Base-by-base conservation (phyloP, 768 basidiomycete species). In the Fistulinella prunicolor region DNA sequence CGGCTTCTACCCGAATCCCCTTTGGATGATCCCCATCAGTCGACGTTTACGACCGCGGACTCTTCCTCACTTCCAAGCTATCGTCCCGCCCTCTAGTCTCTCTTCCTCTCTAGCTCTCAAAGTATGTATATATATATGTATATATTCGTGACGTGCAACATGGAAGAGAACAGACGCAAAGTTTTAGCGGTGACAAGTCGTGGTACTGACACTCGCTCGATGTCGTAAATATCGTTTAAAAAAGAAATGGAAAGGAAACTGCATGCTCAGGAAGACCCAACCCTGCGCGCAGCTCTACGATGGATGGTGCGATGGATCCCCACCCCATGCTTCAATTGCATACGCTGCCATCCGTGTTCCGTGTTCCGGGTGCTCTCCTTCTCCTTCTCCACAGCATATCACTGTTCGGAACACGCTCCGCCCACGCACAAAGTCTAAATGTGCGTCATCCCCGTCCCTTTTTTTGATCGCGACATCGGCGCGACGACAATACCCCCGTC, bases 391-490 rank as follows among this genome's bases (percentile, higher is more conserved):
- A 32, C 30, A 32, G 30, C 30, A 32, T 32, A 32, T 32, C 30
- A 32, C 7, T 14, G 9, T 32, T 14, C 30, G 30, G 30, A 32
- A 32, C 30, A 32, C 30, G 13, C 30, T 6, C 28, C 38, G 36
- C 46, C 32, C 32, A n/a, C 14, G 28, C 6, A 19, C 34, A 60
- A 59, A 58, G 53, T 51, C 47, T 55, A 49, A 59, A 49, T 49
- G 53, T 52, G 54, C 57, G 50, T 59, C 57, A 50, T 46, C 19
- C 22, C 28, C 6, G 6, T 6, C 26, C 26, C 26, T 28, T 28
- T 34, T 34, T 34, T 59, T 44, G 49, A 48, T 51, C 49, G 39
- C 49, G 23, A 19, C 17, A 36, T 9, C 13, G 30, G 30, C 13
- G 26, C 26, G 10, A 32, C 30, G 30, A n/a, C n/a, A n/a, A 9